A percentile compares a stretch with the other conserved stretches of the same genome.
Conservation (phyloP, 495 filamentous ascomycete genomes). For the Penicillium fimorum region DNA sequence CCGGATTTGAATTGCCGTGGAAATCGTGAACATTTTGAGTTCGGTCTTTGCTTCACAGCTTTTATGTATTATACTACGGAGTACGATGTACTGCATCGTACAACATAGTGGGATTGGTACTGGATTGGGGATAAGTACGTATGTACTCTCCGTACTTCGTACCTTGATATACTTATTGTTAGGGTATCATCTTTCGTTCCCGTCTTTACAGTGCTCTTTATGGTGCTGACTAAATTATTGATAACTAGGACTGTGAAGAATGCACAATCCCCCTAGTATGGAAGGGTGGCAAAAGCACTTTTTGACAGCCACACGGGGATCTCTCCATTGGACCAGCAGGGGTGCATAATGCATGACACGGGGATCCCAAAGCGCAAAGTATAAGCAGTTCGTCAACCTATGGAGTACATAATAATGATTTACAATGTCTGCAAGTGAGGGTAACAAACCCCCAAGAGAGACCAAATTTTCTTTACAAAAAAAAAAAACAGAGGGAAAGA, state of each 20-base stretch:
- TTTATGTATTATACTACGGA: neutral
- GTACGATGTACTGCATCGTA: neutral
- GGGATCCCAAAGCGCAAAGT: neutral
- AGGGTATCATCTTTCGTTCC: neutral
- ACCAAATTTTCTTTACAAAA: too few relatives aligned
- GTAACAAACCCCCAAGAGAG: neutral
- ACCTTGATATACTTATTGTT: neutral
- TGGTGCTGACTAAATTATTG: neutral
- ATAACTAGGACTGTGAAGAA: slow-evolving; percentile 2
- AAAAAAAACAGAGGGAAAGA: neutral
- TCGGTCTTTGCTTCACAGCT: neutral
- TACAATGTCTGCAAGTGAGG: neutral
- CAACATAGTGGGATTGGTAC: neutral
- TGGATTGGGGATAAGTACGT: neutral
- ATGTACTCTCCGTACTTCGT: too few relatives aligned
- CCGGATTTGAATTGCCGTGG: slow-evolving; percentile 2
- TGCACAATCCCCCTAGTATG: neutral
- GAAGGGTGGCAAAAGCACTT: neutral
- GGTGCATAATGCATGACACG: slow-evolving; percentile 8
- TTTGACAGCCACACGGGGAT: neutral
- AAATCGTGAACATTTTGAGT: neutral
- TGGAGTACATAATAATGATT: neutral
- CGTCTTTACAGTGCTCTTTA: neutral
- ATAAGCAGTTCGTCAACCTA: neutral
- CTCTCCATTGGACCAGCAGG: neutral